Evolutionary conservation across 139 green algal genomes (phyloP).

Genomic region (Picochlorum sp.): DNA sequence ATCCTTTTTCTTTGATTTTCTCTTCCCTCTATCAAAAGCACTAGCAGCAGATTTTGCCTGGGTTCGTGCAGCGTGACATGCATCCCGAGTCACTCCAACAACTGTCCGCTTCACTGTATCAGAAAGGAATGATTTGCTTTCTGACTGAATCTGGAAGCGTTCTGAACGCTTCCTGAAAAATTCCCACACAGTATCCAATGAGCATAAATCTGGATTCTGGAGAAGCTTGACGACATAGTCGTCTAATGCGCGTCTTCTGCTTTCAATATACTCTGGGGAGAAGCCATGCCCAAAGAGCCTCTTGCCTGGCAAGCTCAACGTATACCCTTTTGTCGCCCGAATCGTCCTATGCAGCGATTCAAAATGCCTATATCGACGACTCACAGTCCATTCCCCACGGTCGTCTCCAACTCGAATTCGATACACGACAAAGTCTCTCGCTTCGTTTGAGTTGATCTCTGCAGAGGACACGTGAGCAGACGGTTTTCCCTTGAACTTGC

Average conservation of each 20-base stretch:
- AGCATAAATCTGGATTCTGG: slow-evolving; percentile 3
- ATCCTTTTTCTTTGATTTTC: too few species aligned
- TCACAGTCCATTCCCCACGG: slow-evolving; percentile 52
- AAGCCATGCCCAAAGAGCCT: slow-evolving; percentile 42
- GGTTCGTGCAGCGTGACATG: too few species aligned
- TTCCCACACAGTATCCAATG: slow-evolving; percentile 38
- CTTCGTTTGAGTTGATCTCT: slow-evolving; percentile 36
- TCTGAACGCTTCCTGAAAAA: slow-evolving; percentile 36
- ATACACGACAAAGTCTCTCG: slow-evolving; percentile 57
- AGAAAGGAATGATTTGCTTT: too few species aligned
- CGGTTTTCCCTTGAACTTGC: not conserved
- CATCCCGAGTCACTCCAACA: too few species aligned
- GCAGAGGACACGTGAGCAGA: slow-evolving; percentile 41
- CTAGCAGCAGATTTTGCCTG: too few species aligned
- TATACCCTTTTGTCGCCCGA: slow-evolving; percentile 21
- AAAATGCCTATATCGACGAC: slow-evolving; percentile 61
- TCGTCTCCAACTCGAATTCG: slow-evolving; percentile 44
- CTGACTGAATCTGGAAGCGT: not conserved
- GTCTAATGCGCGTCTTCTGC: slow-evolving; percentile 44
- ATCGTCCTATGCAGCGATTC: slow-evolving; percentile 58
- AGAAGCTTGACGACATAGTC: slow-evolving; percentile 43
- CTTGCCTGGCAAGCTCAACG: slow-evolving; percentile 53
- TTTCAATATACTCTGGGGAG: slow-evolving; percentile 46
- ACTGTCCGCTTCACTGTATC: too few species aligned
- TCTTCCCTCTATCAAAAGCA: too few species aligned